A percentile compares a stretch with the other conserved stretches of the same genome.
Conservation (phyloP, 2,329 filamentous ascomycete species). For the Calonectria hawksworthii region DNA sequence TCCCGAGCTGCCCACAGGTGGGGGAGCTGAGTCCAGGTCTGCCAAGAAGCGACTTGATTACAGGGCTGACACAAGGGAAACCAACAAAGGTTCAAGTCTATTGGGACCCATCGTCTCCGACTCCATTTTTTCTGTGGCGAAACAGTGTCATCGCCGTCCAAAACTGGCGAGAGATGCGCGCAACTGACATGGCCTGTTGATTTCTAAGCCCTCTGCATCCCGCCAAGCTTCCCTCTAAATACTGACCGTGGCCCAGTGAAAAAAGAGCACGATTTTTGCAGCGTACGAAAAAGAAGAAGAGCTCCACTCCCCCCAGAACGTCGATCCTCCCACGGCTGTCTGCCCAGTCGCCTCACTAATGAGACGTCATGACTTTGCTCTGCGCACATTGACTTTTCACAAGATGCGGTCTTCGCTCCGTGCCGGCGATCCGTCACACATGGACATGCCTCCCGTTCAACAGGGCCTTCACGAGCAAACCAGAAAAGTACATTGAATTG, state of each 20-base stretch:
- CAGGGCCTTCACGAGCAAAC: not conserved
- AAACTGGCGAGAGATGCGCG: not conserved
- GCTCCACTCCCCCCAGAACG: not conserved
- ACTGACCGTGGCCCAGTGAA: not conserved
- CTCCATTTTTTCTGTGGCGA: slow-evolving; percentile 2
- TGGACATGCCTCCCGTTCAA: not conserved
- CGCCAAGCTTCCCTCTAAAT: not conserved
- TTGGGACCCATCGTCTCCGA: not conserved
- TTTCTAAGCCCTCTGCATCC: not conserved
- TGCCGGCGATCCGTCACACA: slow-evolving; percentile 5
- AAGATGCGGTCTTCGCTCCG: not conserved
- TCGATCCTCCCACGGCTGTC: not conserved
- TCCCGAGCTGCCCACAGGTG: not conserved
- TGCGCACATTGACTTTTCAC: not conserved
- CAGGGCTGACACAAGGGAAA: slow-evolving; percentile 26
- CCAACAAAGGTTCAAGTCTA: not conserved
- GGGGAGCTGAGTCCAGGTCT: slow-evolving; percentile 10
- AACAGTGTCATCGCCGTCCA: not conserved
- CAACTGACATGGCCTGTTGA: not conserved
- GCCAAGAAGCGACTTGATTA: not conserved
- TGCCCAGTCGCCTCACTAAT: not conserved
- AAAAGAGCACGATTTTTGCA: not conserved
- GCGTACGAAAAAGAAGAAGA: not conserved
- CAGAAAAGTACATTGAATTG: not conserved
- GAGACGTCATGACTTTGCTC: not conserved